These are phyloP conservation scores for Apostasia shenzhenica DNA, from an alignment of 106 monocot genomes.

Conservation along the genomic window DNA sequence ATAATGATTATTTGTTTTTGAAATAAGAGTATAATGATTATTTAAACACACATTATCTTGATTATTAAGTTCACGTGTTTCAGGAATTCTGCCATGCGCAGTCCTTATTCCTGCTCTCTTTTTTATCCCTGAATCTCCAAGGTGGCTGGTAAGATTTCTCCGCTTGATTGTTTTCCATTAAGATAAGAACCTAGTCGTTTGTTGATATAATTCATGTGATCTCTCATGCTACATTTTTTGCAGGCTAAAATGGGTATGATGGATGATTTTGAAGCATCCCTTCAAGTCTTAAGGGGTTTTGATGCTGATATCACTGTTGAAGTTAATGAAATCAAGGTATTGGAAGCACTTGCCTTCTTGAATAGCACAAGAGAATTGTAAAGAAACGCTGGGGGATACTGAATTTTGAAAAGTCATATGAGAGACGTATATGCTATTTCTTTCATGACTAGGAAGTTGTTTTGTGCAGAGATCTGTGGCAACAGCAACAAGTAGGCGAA, in stretches of 20 bases:
- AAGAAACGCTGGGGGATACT: not conserved
- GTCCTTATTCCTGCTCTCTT: conserved; percentile 84
- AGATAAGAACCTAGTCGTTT: too few species aligned
- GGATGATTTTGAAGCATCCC: conserved; percentile 83
- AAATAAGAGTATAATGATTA: too few species aligned
- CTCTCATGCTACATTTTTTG: not conserved
- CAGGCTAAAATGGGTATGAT: conserved; percentile 95
- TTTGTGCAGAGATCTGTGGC: conserved; percentile 65
- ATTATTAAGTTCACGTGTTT: not conserved
- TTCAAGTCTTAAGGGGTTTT: conserved; percentile 94
- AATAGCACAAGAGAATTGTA: not conserved
- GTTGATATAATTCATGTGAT: too few species aligned
- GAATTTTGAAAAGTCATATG: not conserved
- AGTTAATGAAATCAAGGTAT: conserved; percentile 85
- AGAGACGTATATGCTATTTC: too few species aligned
- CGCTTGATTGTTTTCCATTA: too few species aligned
- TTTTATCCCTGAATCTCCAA: conserved; percentile 95
- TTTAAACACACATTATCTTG: too few species aligned
- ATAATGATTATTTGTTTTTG: too few species aligned
- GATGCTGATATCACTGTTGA: conserved; percentile 77
- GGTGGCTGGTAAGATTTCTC: conserved; percentile 69
- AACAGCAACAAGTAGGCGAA: conserved; percentile 62
- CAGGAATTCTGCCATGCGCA: conserved; percentile 82
- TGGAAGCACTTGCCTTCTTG: not conserved
- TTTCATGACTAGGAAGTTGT: not conserved